Percentiles rank a stretch among this genome's conserved stretches.
Conservation (phyloP, 108 stramenopile genomes). For the Skeletonema marinoi region DNA sequence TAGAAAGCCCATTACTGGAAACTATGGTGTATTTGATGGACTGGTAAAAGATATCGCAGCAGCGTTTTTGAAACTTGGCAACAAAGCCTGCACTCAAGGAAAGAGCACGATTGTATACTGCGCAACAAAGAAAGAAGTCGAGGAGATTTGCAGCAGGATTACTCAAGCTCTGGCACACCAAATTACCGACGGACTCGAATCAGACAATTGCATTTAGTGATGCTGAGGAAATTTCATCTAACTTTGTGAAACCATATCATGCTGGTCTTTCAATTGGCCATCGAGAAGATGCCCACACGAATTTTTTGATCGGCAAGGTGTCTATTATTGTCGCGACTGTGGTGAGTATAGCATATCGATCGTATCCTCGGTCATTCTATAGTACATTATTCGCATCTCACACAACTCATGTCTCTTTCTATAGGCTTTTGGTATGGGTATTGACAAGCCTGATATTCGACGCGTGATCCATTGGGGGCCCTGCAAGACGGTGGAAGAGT, state of each 20-base stretch:
- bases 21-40: constrained; percentile 33
- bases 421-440: constrained; percentile 97
- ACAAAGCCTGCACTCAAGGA: constrained; percentile 14
- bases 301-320: constrained; percentile 81
- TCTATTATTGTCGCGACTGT: constrained; percentile 92
- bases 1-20: constrained; percentile 58
- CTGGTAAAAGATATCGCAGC: constrained; percentile 48
- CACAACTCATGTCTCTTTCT: no score
- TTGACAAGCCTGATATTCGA: constrained; percentile 90
- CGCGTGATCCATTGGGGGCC: constrained; percentile 89
- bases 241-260: constrained; percentile 69
- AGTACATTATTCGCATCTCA: no score
- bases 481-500: constrained; percentile 93
- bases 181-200: constrained; percentile 3
- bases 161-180: constrained; percentile 14
- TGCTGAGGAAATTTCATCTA: constrained; percentile 21
- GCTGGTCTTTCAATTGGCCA: constrained; percentile 71
- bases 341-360: no score
- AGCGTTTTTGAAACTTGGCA: constrained; percentile 7
- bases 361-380: no score
- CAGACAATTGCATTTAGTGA: constrained; percentile 8
- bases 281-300: constrained; percentile 63
- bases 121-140: constrained; percentile 60
- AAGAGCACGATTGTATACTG: constrained; percentile 84
- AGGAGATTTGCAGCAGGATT: constrained; percentile 41